Conservation (phyloP, 2,329 filamentous ascomycete species). For the Cladosporium sp. region DNA sequence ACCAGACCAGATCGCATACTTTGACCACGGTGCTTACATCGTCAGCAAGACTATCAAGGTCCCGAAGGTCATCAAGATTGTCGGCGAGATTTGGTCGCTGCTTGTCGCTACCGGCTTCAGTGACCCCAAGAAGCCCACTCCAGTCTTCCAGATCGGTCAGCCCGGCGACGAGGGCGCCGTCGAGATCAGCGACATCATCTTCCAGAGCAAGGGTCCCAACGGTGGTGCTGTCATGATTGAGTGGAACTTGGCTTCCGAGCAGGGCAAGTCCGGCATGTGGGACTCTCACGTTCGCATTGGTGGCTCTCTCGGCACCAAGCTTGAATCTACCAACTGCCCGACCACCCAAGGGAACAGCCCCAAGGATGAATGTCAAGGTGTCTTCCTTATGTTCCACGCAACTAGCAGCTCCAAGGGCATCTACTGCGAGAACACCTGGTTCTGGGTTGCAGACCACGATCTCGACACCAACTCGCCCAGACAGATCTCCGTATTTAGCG, state of each 20-base stretch:
- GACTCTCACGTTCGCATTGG: slow-evolving; percentile 95
- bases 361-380: slow-evolving; percentile 66
- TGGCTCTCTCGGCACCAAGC: slow-evolving; percentile 77
- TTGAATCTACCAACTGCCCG: slow-evolving; percentile 66
- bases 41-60: slow-evolving; percentile 55
- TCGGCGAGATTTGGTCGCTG: slow-evolving; percentile 59
- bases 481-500: slow-evolving; percentile 46
- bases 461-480: slow-evolving; percentile 46
- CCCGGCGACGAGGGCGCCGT: slow-evolving; percentile 74
- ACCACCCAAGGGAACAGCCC: slow-evolving; percentile 79
- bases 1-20: slow-evolving; percentile 60
- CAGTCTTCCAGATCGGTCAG: slow-evolving; percentile 81
- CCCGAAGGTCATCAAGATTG: slow-evolving; percentile 52
- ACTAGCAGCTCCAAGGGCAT: slow-evolving; percentile 66
- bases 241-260: slow-evolving; percentile 76
- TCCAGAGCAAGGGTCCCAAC: slow-evolving; percentile 78
- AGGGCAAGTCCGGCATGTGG: slow-evolving; percentile 80
- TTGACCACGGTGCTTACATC: slow-evolving; percentile 64
- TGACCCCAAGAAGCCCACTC: slow-evolving; percentile 72
- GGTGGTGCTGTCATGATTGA: slow-evolving; percentile 88
- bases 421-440: slow-evolving; percentile 58
- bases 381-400: slow-evolving; percentile 51
- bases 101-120: slow-evolving; percentile 59
- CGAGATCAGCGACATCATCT: slow-evolving; percentile 84
- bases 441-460: slow-evolving; percentile 57